These are phyloP conservation scores for Phyllosticta citriasiana DNA, from an alignment of 2,329 filamentous ascomycete genomes.

Conservation along the genomic window DNA sequence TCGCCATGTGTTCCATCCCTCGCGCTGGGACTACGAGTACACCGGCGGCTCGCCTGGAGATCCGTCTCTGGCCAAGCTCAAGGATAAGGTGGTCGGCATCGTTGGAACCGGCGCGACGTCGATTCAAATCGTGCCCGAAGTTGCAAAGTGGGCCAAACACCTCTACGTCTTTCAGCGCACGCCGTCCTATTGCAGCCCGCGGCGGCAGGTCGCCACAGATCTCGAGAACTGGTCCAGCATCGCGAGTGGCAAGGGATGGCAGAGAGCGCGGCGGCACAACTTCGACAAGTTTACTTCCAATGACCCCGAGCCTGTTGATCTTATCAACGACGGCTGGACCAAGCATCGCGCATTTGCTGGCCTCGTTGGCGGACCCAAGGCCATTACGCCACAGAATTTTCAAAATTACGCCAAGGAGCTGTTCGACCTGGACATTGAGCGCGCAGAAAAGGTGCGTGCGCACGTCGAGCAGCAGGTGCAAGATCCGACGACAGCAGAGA, in stretches of 20 bases:
- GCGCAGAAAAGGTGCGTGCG: slow-evolving; percentile 36
- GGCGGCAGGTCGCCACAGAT: slow-evolving; percentile 32
- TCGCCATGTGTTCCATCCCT: slow-evolving; percentile 23
- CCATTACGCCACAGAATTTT: slow-evolving; percentile 21
- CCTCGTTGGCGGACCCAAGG: slow-evolving; percentile 25
- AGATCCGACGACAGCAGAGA: slow-evolving; percentile 41
- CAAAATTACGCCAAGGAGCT: slow-evolving; percentile 29
- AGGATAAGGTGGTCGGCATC: slow-evolving; percentile 15
- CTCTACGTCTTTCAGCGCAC: slow-evolving; percentile 18
- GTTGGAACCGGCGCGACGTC: slow-evolving; percentile 21
- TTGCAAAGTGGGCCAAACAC: slow-evolving; percentile 16
- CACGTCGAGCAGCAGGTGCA: slow-evolving; percentile 44
- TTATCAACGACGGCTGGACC: slow-evolving; percentile 42
- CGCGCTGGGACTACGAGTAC: neutral
- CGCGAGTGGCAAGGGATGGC: slow-evolving; percentile 38
- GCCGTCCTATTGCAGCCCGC: slow-evolving; percentile 27
- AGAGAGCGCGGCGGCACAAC: slow-evolving; percentile 37
- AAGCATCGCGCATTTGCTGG: slow-evolving; percentile 29
- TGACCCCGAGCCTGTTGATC: slow-evolving; percentile 20
- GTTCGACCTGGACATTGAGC: slow-evolving; percentile 30
- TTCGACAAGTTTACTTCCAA: slow-evolving; percentile 31
- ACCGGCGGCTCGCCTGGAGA: slow-evolving; percentile 28
- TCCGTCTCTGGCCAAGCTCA: slow-evolving; percentile 14
- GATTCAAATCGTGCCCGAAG: slow-evolving; percentile 19
- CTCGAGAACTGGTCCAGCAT: slow-evolving; percentile 30